Percentiles rank a stretch among this genome's conserved stretches.
Conservation (phyloP, 768 basidiomycete species). For the Xerocomellus intermedius region DNA sequence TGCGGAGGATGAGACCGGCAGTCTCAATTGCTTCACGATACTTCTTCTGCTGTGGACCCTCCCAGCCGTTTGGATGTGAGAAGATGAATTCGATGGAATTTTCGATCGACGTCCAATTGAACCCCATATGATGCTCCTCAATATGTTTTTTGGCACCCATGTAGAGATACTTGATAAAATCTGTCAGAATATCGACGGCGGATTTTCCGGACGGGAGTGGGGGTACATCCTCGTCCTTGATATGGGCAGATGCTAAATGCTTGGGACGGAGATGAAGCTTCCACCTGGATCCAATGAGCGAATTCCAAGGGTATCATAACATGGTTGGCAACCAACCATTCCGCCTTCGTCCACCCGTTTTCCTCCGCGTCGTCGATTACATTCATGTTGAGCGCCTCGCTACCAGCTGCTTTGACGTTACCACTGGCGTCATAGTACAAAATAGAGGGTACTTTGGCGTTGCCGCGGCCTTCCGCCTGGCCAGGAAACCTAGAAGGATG, state of each 20-base stretch:
- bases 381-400: not conserved
- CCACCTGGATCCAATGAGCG: not conserved
- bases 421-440: conserved; percentile 1
- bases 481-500: not conserved
- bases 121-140: conserved; percentile 10
- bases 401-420: not conserved
- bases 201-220: conserved; percentile 7
- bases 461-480: not conserved
- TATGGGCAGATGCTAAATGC: not conserved
- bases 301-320: not conserved
- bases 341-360: not conserved
- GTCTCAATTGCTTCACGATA: conserved; percentile 20
- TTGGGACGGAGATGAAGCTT: not conserved
- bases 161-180: conserved; percentile 23
- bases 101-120: conserved; percentile 11
- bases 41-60: conserved; percentile 19
- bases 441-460: conserved; percentile 5
- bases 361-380: not conserved
- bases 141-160: not conserved
- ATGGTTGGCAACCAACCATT: not conserved
- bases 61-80: conserved; percentile 32
- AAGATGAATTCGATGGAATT: conserved; percentile 21
- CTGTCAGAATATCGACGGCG: conserved; percentile 17
- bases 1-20: conserved; percentile 23
- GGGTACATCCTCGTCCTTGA: not conserved